Conservation (phyloP, 352 stramenopile species). For the Phytophthora hybrid region DNA sequence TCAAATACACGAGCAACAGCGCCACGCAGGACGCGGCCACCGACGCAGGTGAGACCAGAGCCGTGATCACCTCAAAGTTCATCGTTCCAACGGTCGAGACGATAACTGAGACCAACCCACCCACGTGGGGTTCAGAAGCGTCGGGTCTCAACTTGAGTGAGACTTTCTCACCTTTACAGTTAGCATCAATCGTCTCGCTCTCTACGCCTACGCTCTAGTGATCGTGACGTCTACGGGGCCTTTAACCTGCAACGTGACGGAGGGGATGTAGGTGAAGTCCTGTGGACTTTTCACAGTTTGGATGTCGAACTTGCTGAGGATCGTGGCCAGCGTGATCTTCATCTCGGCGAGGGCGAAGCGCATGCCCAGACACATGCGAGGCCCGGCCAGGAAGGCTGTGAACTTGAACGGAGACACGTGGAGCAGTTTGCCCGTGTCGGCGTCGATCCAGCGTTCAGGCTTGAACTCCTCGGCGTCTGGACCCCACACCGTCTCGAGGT, state of each 20-base stretch:
- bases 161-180: not conserved
- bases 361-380: conserved; percentile 56
- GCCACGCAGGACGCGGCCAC: conserved; percentile 30
- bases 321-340: conserved; percentile 50
- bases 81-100: conserved; percentile 8
- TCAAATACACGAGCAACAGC: conserved; percentile 44
- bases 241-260: conserved; percentile 57
- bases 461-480: conserved; percentile 62
- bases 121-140: not conserved
- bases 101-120: not conserved
- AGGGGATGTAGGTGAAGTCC: conserved; percentile 54
- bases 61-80: conserved; percentile 25
- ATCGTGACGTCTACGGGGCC: conserved; percentile 33
- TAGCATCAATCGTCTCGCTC: not conserved
- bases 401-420: conserved; percentile 49
- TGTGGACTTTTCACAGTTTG: conserved; percentile 41
- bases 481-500: conserved; percentile 49
- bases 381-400: conserved; percentile 52
- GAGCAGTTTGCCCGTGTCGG: conserved; percentile 28
- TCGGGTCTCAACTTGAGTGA: conserved; percentile 20
- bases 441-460: conserved; percentile 72
- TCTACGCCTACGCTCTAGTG: not conserved
- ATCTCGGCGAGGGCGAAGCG: conserved; percentile 40
- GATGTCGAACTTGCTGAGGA: conserved; percentile 63
- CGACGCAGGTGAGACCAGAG: conserved; percentile 23